Conservation (phyloP, 2,329 filamentous ascomycete species). For the Arthrobotrys iridis region DNA sequence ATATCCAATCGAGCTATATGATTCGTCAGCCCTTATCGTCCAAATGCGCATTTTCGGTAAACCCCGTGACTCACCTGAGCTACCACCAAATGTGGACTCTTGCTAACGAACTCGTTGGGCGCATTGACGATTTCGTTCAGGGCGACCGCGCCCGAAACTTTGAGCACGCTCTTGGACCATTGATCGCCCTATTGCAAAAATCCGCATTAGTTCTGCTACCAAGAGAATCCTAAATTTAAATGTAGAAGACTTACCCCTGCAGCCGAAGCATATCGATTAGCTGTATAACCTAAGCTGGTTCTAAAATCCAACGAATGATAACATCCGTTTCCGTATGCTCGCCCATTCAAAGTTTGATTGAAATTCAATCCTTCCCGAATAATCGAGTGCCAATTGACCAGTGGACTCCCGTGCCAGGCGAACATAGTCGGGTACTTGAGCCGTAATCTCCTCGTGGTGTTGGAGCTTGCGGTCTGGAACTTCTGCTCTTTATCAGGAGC, state of each 20-base stretch:
- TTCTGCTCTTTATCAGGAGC: constrained; percentile 84
- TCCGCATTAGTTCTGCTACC: background rate
- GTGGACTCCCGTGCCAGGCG: constrained; percentile 82
- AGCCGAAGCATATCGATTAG: constrained; percentile 63
- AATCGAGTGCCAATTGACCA: constrained; percentile 89
- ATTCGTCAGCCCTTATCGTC: constrained; percentile 4
- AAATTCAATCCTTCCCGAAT: constrained; percentile 83
- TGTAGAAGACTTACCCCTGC: constrained; percentile 17
- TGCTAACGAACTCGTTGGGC: constrained; percentile 70
- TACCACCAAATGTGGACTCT: constrained; percentile 27
- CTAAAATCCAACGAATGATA: constrained; percentile 76
- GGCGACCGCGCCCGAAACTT: constrained; percentile 71
- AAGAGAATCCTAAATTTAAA: background rate
- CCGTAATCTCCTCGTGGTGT: constrained; percentile 60
- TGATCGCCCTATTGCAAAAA: constrained; percentile 27
- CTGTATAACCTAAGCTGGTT: constrained; percentile 64
- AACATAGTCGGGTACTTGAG: constrained; percentile 75
- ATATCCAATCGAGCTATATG: constrained; percentile 88
- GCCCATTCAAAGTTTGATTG: constrained; percentile 70
- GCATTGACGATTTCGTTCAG: constrained; percentile 87
- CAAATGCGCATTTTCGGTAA: constrained; percentile 16
- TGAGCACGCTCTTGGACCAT: constrained; percentile 76
- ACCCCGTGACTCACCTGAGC: constrained; percentile 36
- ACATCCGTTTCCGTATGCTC: constrained; percentile 79
- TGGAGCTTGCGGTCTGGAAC: constrained; percentile 72